These are phyloP conservation scores for Thraustochytrium striatum DNA, from an alignment of 352 stramenopile genomes.

Conservation along the genomic window DNA sequence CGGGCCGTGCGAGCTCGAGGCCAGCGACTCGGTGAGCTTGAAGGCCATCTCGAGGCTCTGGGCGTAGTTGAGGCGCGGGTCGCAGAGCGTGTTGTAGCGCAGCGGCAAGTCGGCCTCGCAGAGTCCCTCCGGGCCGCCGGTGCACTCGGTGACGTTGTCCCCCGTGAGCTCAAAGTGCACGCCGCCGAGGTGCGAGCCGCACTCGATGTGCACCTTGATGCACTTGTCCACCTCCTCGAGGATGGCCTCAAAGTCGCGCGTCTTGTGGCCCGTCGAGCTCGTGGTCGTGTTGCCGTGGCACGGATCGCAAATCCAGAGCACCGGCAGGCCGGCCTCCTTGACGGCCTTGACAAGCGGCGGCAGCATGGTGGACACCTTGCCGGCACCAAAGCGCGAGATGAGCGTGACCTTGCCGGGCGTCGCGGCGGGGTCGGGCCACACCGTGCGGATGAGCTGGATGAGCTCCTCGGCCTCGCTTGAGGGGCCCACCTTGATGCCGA, in stretches of 20 bases:
- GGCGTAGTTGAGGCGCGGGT: constrained; percentile 95
- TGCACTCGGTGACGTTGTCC: constrained; percentile 98
- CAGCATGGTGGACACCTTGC: constrained; percentile 77
- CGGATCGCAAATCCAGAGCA: constrained; percentile 93
- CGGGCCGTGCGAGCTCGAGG: too few relatives aligned
- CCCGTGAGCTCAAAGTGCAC: constrained; percentile 96
- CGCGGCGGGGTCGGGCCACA: constrained; percentile 86
- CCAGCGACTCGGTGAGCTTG: constrained; percentile 81
- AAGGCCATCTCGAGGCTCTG: constrained; percentile 97
- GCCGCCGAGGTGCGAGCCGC: constrained; percentile 84
- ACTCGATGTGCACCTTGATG: constrained; percentile 93
- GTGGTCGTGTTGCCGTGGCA: constrained; percentile 98
- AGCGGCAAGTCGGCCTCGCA: constrained; percentile 83
- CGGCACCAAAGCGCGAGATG: constrained; percentile 94
- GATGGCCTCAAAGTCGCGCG: constrained; percentile 92
- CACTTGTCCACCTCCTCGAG: constrained; percentile 92
- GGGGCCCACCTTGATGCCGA: constrained; percentile 95
- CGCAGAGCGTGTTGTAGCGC: constrained; percentile 93
- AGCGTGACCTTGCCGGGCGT: constrained; percentile 93
- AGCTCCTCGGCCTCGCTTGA: constrained; percentile 90
- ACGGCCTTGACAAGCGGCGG: constrained; percentile 91
- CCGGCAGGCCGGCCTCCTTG: constrained; percentile 81
- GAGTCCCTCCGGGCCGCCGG: constrained; percentile 87
- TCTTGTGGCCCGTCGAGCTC: constrained; percentile 85
- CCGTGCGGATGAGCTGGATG: constrained; percentile 85